Percentiles rank a stretch among this genome's conserved stretches.
Conservation (phyloP, 495 filamentous ascomycete species). For the Daldinia vernicosa region DNA sequence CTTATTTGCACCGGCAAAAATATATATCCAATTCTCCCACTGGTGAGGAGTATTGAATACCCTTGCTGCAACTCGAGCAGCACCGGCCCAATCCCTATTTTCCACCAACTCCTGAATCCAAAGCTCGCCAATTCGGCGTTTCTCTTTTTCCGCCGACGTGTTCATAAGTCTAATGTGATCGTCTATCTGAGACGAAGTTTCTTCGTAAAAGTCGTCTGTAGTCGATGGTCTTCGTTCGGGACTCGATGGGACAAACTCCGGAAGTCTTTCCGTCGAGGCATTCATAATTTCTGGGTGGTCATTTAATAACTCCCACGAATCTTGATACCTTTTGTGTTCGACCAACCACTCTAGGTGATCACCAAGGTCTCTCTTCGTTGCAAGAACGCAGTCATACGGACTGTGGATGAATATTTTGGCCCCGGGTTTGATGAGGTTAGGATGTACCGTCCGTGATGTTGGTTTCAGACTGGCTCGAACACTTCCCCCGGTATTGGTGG, state of each 20-base stretch:
- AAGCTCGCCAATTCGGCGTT: slow-evolving; percentile 87
- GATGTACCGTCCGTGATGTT: slow-evolving; percentile 48
- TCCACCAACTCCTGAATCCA: slow-evolving; percentile 88
- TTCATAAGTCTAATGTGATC: slow-evolving; percentile 53
- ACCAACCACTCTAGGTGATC: slow-evolving; percentile 89
- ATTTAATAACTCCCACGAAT: slow-evolving; percentile 89
- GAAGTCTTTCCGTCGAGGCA: slow-evolving; percentile 45
- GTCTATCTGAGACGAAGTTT: slow-evolving; percentile 70
- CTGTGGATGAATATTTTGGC: slow-evolving; percentile 96
- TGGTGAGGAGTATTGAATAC: slow-evolving; percentile 78
- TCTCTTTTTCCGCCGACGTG: slow-evolving; percentile 84
- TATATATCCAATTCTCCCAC: slow-evolving; percentile 96
- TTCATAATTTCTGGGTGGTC: slow-evolving; percentile 79
- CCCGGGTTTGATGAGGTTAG: slow-evolving; percentile 67
- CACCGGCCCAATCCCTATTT: slow-evolving; percentile 75
- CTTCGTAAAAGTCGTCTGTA: slow-evolving; percentile 83
- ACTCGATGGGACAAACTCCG: slow-evolving; percentile 53
- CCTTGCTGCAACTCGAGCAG: slow-evolving; percentile 79
- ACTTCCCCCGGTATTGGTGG: slow-evolving; percentile 43
- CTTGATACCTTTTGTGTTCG: slow-evolving; percentile 77
- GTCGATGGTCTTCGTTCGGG: slow-evolving; percentile 58
- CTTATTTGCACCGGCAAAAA: slow-evolving; percentile 82
- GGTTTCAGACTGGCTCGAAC: slow-evolving; percentile 24
- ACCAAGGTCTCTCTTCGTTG: slow-evolving; percentile 80
- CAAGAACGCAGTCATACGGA: slow-evolving; percentile 92